phyloP scores from a whole-genome alignment of 768 basidiomycete genomes.

The Porpolomopsis calyptriformis region DNA sequence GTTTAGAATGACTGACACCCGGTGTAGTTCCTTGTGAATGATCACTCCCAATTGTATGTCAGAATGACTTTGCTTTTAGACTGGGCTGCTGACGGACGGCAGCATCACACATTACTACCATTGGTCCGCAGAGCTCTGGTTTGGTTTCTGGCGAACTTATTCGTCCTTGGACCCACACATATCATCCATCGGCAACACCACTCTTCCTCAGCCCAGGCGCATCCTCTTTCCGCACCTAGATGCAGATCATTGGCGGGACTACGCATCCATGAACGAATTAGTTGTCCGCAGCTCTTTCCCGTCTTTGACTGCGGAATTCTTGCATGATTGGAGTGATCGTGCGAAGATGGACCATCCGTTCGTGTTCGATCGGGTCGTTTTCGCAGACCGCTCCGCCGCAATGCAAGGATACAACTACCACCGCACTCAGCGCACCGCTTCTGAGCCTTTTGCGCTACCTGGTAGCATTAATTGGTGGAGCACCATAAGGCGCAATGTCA shows the following conservation, averaged over 20 bases:
- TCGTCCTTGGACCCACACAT: slow-evolving; percentile 70
- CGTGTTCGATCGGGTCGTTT: slow-evolving; percentile 78
- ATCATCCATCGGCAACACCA: slow-evolving; percentile 50
- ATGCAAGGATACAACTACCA: slow-evolving; percentile 59
- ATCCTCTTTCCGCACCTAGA: slow-evolving; percentile 69
- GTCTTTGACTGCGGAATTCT: slow-evolving; percentile 68
- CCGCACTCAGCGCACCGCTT: slow-evolving; percentile 66
- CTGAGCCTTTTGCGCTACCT: slow-evolving; percentile 62
- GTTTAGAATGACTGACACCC: not conserved
- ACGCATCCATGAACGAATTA: slow-evolving; percentile 85
- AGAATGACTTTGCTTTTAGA: not conserved
- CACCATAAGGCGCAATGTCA: slow-evolving; percentile 60
- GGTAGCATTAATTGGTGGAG: slow-evolving; percentile 81
- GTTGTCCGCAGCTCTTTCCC: slow-evolving; percentile 75
- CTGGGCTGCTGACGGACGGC: slow-evolving; percentile 2
- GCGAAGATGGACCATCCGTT: slow-evolving; percentile 55
- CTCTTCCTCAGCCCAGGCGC: slow-evolving; percentile 63
- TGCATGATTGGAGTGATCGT: slow-evolving; percentile 77
- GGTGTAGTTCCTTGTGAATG: slow-evolving; percentile 66
- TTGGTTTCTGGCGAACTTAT: slow-evolving; percentile 89
- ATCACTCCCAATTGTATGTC: slow-evolving; percentile 74
- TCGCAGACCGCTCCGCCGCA: slow-evolving; percentile 79
- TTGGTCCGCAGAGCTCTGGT: slow-evolving; percentile 85
- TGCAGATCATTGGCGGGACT: slow-evolving; percentile 80
- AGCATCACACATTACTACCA: slow-evolving; percentile 92